These are phyloP conservation scores for Fusarium anguioides DNA, from an alignment of 2,329 filamentous ascomycete genomes.

Conservation along the genomic window DNA sequence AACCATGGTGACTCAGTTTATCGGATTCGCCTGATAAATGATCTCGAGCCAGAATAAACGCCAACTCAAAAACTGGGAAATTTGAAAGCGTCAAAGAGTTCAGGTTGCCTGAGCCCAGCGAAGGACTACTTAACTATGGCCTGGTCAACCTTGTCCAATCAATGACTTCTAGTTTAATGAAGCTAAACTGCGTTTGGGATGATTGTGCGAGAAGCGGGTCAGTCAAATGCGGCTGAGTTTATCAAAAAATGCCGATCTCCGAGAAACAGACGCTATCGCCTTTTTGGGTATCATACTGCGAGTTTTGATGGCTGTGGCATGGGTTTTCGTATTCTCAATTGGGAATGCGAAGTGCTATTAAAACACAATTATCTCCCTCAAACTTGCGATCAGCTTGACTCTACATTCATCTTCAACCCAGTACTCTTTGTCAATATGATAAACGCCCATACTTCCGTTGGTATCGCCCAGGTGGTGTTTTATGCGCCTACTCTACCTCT, in stretches of 20 bases:
- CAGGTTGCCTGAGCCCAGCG: too few relatives aligned
- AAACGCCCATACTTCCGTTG: background rate
- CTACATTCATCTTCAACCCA: fast-evolving
- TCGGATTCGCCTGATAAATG: background rate
- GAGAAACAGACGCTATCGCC: background rate
- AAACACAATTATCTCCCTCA: too few relatives aligned
- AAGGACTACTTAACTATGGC: too few relatives aligned
- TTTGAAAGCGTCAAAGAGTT: too few relatives aligned
- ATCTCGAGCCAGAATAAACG: too few relatives aligned
- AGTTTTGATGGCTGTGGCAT: background rate
- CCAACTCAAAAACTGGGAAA: background rate
- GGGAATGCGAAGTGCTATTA: too few relatives aligned
- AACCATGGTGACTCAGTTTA: background rate
- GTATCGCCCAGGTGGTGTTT: background rate
- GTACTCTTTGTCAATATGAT: background rate
- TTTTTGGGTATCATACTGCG: background rate
- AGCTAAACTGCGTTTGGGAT: background rate
- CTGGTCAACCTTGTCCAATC: too few relatives aligned
- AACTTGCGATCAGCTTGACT: too few relatives aligned
- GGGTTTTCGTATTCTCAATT: too few relatives aligned
- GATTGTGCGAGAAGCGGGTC: constrained; percentile 4
- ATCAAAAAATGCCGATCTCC: background rate
- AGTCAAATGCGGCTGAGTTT: background rate
- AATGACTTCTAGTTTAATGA: too few relatives aligned
- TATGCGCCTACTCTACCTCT: background rate